phyloP scores from a whole-genome alignment of 179 eudicot species.

The Nepenthes alata region DNA sequence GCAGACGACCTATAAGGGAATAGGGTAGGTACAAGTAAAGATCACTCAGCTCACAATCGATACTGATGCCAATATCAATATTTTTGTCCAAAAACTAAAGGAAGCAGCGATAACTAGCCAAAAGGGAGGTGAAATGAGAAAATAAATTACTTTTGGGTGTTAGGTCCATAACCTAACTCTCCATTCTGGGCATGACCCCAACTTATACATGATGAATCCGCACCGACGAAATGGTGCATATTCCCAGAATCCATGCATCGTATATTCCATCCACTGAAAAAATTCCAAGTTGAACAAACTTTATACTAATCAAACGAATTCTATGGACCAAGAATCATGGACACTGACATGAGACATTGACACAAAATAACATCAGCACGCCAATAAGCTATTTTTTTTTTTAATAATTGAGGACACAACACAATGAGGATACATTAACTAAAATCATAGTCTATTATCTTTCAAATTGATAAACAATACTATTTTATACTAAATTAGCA shows the following conservation, averaged over 20 bases:
- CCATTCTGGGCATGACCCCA: conserved; percentile 97
- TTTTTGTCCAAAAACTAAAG: too few species aligned
- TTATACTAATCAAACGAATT: neutral
- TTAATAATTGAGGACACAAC: too few species aligned
- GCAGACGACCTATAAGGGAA: conserved; percentile 63
- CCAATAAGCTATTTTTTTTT: too few species aligned
- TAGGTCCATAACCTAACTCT: conserved; percentile 94
- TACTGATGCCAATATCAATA: too few species aligned
- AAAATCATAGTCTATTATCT: too few species aligned
- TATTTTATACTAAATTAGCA: too few species aligned
- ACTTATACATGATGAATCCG: conserved; percentile 92
- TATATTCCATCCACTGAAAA: conserved; percentile 83
- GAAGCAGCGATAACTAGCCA: neutral
- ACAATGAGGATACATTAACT: too few species aligned
- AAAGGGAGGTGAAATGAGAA: neutral
- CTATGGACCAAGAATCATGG: too few species aligned
- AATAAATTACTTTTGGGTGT: conserved; percentile 56
- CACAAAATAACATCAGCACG: too few species aligned
- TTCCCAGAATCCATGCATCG: conserved; percentile 93
- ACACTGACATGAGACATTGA: too few species aligned
- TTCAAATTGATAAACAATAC: too few species aligned
- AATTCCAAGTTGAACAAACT: neutral
- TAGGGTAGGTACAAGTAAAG: neutral
- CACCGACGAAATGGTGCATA: conserved; percentile 92
- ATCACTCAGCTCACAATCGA: too few species aligned